A percentile compares a stretch with the other conserved stretches of the same genome.
Conservation (phyloP, 257 asterid genomes). For the Solanum chiquidenum region DNA sequence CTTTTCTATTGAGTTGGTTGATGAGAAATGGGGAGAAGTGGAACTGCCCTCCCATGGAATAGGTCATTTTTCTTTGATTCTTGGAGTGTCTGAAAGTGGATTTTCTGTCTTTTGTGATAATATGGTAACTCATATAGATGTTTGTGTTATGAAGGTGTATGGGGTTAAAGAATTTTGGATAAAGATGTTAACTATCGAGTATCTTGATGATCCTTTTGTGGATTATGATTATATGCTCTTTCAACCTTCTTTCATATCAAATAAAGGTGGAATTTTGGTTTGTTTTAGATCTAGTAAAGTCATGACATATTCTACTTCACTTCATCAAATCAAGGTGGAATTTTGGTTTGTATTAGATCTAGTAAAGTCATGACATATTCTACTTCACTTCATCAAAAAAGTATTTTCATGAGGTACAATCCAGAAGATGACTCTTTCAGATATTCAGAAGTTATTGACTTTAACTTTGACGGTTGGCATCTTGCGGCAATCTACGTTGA, state of each 20-base stretch:
- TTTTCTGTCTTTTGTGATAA: constrained; percentile 26
- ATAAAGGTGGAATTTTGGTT: too few relatives aligned
- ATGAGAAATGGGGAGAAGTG: constrained; percentile 1
- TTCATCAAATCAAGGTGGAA: neutral
- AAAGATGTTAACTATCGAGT: neutral
- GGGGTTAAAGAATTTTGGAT: constrained; percentile 24
- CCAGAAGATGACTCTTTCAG: constrained; percentile 8
- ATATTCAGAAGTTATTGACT: constrained; percentile 8
- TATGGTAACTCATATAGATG: constrained; percentile 5
- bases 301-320: neutral
- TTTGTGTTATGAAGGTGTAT: constrained; percentile 39
- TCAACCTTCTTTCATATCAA: neutral
- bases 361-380: neutral
- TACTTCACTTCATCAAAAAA: too few relatives aligned
- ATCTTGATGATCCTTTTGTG: neutral
- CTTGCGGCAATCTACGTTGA: constrained; percentile 1
- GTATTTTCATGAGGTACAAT: constrained; percentile 11
- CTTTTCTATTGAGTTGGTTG: neutral
- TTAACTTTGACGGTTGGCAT: neutral
- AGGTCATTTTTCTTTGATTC: neutral
- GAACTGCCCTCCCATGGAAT: constrained; percentile 17
- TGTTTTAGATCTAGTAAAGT: neutral
- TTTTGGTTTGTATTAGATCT: too few relatives aligned
- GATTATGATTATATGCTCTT: neutral
- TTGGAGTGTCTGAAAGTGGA: constrained; percentile 19